Percentiles rank a stretch among this genome's conserved stretches.
phyloP scores from a whole-genome alignment of 2,329 filamentous ascomycete genomes.

The Cercospora sesami region DNA sequence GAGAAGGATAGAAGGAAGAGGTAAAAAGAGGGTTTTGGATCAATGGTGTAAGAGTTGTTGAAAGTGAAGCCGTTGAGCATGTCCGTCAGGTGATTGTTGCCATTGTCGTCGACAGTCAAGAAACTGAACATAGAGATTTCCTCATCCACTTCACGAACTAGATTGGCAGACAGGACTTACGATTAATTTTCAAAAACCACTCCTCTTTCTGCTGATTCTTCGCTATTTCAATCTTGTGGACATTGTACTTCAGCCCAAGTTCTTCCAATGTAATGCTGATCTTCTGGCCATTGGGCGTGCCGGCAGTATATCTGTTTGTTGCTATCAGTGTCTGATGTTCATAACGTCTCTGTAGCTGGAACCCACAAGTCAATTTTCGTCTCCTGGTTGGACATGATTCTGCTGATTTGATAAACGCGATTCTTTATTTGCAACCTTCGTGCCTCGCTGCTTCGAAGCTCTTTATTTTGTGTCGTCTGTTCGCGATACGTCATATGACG shows the following conservation, averaged over 20 bases:
- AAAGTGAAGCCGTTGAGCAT: not conserved
- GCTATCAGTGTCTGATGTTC: not conserved
- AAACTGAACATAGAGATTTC: not conserved
- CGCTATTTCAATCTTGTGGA: constrained; percentile 45
- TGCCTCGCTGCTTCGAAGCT: not conserved
- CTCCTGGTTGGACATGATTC: constrained; percentile 6
- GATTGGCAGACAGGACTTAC: constrained; percentile 19
- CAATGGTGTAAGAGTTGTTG: constrained; percentile 43
- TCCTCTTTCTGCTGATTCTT: constrained; percentile 48
- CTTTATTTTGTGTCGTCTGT: not conserved
- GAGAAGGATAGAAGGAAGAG: not conserved
- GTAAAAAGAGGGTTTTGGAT: not conserved
- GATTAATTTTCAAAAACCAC: constrained; percentile 52
- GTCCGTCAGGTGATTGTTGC: not conserved
- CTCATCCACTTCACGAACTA: constrained; percentile 61
- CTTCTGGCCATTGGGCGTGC: constrained; percentile 41
- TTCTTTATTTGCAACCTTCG: no score
- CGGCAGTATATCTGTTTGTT: constrained; percentile 31
- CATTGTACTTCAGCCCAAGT: constrained; percentile 36
- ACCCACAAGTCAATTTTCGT: constrained; percentile 14
- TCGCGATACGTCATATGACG: constrained; percentile 12
- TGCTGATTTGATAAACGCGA: no score
- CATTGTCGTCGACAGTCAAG: not conserved
- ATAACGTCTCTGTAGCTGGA: no score
- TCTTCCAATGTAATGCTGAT: constrained; percentile 39